Conservation (phyloP, 2,329 filamentous ascomycete genomes). For the Hypoxylon sp. region DNA sequence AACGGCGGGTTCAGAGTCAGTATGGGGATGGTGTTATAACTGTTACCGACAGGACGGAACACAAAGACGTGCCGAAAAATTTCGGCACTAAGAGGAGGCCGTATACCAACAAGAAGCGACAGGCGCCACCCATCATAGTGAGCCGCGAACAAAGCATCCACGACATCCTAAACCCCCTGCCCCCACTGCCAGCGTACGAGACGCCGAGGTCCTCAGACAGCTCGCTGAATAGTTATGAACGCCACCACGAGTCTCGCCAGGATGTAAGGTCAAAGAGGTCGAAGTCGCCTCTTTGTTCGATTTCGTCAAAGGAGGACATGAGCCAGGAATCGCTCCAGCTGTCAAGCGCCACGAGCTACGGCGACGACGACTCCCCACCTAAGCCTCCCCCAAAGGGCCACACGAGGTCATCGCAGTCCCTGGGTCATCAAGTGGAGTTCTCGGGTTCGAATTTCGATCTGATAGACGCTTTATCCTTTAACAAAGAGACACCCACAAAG, state of each 20-base stretch:
- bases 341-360: conserved; percentile 38
- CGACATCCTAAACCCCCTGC: conserved; percentile 49
- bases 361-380: conserved; percentile 42
- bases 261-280: conserved; percentile 45
- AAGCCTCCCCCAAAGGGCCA: conserved; percentile 33
- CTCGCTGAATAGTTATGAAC: conserved; percentile 57
- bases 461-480: conserved; percentile 42
- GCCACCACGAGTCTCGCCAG: conserved; percentile 43
- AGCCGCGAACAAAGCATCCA: conserved; percentile 51
- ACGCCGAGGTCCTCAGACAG: conserved; percentile 53
- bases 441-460: conserved; percentile 40
- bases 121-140: conserved; percentile 50
- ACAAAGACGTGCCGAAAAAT: conserved; percentile 35
- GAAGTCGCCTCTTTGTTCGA: conserved; percentile 49
- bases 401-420: conserved; percentile 23
- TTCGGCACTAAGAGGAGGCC: conserved; percentile 39
- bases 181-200: conserved; percentile 48
- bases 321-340: conserved; percentile 39
- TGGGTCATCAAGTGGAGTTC: conserved; percentile 29
- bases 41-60: conserved; percentile 27
- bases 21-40: conserved; percentile 38
- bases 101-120: conserved; percentile 44
- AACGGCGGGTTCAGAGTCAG: conserved; percentile 41
- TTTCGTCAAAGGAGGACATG: conserved; percentile 39
- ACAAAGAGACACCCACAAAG: conserved; percentile 38